Evolutionary conservation across 768 basidiomycete species (phyloP), one percentile per base, ranked within the genome.

Genomic region (Fomitopsis pulvina): DNA sequence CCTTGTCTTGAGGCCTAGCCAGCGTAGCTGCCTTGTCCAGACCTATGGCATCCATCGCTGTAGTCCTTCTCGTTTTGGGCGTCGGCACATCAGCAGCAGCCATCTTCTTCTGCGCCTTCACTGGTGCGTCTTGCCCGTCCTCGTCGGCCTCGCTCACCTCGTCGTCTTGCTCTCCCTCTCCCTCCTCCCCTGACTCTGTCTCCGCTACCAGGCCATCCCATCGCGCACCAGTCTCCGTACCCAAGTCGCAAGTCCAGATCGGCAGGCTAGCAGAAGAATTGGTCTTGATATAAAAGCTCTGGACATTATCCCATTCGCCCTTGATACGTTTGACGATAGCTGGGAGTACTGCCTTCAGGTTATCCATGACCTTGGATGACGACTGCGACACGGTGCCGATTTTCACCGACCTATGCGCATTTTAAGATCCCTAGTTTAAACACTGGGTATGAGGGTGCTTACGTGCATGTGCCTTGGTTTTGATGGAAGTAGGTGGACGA

Each of bases 401-500:
- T 70, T 93, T 93, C 54, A 97, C 78, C 26, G 93, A 84, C 24
- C 92, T 94, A 58, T 7, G 40, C n/a, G n/a, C 29, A 4, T 21
- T 10, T 22, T 21, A 21, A 18, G 21, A 34, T 12, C n/a, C n/a
- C n/a, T n/a, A 42, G 32, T 34, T 37, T 30, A 44, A 43, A 34
- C 9, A 47, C 5, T 14, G 14, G 21, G 6, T 24, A 12, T 27
- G 26, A 7, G 34, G 18, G 22, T 16, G 79, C 92, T 45, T 71
- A 94, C 90, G 85, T 82, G 79, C 87, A 91, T 5, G 92, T 96
- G 11, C 96, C 96, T 55, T 80, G 82, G 49, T 93, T 92, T 68
- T 93, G 89, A 65, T 93, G 88, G 85, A 96, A 89, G 67, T 96
- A 96, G 2, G 95, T 94, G 10, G 93, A 92, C 3, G 84, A 84